These are phyloP conservation scores for Amaranthus tricolor DNA, from an alignment of 179 eudicot genomes.

Conservation along the genomic window DNA sequence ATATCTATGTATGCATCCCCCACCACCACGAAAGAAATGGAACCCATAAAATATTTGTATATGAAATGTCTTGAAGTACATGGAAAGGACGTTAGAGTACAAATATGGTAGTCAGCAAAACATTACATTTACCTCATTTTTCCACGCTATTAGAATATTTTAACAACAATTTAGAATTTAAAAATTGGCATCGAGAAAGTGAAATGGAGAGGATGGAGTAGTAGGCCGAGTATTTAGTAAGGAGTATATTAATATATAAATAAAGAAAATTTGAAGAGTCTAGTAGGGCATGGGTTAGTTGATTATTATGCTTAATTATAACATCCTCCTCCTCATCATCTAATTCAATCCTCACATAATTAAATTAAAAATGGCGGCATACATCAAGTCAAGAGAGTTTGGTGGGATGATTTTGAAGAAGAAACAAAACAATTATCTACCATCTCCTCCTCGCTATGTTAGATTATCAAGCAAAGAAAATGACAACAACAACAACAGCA, in stretches of 20 bases:
- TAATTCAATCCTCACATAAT: too few species aligned
- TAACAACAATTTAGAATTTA: background rate
- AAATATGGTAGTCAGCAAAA: background rate
- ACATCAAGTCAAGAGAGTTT: conserved; percentile 22
- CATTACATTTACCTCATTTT: background rate
- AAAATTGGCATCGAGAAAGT: background rate
- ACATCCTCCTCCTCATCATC: background rate
- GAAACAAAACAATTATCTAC: conserved; percentile 3
- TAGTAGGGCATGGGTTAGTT: background rate
- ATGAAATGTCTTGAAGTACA: conserved; percentile 10
- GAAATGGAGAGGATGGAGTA: background rate
- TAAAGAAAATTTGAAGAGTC: too few species aligned
- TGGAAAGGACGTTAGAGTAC: conserved; percentile 10
- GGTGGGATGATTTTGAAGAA: conserved; percentile 25
- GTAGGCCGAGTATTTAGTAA: too few species aligned
- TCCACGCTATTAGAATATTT: background rate
- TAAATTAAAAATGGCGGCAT: conserved; percentile 11
- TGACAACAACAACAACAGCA: background rate
- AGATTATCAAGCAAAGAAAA: background rate
- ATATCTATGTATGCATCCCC: too few species aligned
- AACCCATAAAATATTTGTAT: too few species aligned
- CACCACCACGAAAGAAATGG: too few species aligned
- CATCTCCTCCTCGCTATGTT: conserved; percentile 26
- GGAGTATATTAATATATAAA: too few species aligned
- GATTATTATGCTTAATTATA: background rate